Percentiles rank a stretch among this genome's conserved stretches.
phyloP scores from a whole-genome alignment of 768 basidiomycete species.

The Boletellus sp. region DNA sequence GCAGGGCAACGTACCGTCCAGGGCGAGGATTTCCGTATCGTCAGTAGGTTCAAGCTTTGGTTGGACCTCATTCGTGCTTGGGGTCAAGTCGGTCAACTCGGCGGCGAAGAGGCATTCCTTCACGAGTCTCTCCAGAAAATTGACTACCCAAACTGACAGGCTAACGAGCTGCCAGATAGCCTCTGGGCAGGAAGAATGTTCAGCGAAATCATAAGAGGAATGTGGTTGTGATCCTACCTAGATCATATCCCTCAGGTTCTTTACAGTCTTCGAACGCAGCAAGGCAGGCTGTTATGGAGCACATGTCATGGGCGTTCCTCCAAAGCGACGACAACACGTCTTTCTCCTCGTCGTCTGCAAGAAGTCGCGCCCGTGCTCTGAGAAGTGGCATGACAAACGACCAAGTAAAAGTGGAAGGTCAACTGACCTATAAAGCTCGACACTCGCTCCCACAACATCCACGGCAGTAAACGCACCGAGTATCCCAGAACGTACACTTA shows the following conservation, averaged over 20 bases:
- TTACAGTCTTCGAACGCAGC: constrained; percentile 65
- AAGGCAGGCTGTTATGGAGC: constrained; percentile 57
- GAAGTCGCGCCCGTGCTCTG: constrained; percentile 34
- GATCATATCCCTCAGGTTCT: constrained; percentile 58
- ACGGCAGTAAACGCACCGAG: constrained; percentile 36
- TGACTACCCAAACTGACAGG: constrained; percentile 57
- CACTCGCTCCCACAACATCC: constrained; percentile 50
- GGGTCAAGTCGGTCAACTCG: constrained; percentile 19
- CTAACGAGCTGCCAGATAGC: constrained; percentile 71
- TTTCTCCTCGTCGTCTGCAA: constrained; percentile 34
- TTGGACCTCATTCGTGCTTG: constrained; percentile 9
- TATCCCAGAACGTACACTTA: constrained; percentile 35
- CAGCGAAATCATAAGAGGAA: constrained; percentile 1
- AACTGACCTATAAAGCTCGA: constrained; percentile 36
- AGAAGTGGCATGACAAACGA: constrained; percentile 3
- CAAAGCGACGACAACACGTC: constrained; percentile 46
- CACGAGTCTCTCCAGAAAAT: constrained; percentile 58
- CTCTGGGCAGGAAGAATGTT: constrained; percentile 36
- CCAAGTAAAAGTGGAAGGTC: background rate
- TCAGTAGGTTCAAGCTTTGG: constrained; percentile 29
- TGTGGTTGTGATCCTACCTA: constrained; percentile 41
- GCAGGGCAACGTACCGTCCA: constrained; percentile 22
- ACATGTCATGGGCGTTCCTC: constrained; percentile 63
- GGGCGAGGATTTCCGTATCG: constrained; percentile 20
- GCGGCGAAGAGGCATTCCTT: constrained; percentile 45